These are phyloP conservation scores for Aspergillus candidus DNA, from an alignment of 2,329 filamentous ascomycete genomes.

Conservation along the genomic window DNA sequence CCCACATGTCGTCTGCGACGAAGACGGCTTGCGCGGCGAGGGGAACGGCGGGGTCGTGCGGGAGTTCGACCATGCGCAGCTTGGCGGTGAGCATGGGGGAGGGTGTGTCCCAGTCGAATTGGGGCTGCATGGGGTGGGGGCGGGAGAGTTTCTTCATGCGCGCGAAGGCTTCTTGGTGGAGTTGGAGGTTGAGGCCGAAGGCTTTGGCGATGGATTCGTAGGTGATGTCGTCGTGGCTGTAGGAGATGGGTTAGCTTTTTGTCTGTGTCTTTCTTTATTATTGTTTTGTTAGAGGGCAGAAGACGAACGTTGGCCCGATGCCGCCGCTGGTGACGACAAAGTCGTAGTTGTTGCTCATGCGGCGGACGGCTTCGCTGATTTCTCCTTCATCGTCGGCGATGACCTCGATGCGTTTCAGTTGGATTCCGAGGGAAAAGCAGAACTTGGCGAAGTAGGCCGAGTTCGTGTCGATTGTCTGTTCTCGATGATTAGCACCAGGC, in stretches of 20 bases:
- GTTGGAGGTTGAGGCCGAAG: constrained; percentile 67
- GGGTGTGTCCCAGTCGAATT: constrained; percentile 79
- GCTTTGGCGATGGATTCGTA: constrained; percentile 91
- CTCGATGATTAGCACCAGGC: background rate
- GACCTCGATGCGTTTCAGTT: constrained; percentile 81
- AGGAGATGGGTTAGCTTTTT: background rate
- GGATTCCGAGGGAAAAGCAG: constrained; percentile 59
- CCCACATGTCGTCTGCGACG: constrained; percentile 76
- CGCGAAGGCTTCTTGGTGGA: constrained; percentile 70
- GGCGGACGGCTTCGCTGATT: constrained; percentile 76
- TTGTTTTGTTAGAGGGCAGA: background rate
- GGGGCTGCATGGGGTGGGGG: constrained; percentile 63
- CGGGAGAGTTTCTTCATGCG: constrained; percentile 79
- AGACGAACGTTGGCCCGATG: constrained; percentile 81
- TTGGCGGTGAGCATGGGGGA: constrained; percentile 73
- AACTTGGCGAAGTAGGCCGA: constrained; percentile 60
- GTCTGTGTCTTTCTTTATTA: too few species aligned
- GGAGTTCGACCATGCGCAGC: constrained; percentile 83
- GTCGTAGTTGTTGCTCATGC: constrained; percentile 87
- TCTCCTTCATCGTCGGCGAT: constrained; percentile 88
- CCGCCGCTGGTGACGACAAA: constrained; percentile 93
- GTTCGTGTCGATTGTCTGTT: constrained; percentile 60
- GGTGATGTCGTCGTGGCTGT: constrained; percentile 92
- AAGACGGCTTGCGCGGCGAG: constrained; percentile 71
- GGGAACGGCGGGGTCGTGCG: constrained; percentile 62